Percentiles rank a stretch among this genome's conserved stretches.
Conservation (phyloP, 805 yeast species). For the Isabelozyma rhagii region DNA sequence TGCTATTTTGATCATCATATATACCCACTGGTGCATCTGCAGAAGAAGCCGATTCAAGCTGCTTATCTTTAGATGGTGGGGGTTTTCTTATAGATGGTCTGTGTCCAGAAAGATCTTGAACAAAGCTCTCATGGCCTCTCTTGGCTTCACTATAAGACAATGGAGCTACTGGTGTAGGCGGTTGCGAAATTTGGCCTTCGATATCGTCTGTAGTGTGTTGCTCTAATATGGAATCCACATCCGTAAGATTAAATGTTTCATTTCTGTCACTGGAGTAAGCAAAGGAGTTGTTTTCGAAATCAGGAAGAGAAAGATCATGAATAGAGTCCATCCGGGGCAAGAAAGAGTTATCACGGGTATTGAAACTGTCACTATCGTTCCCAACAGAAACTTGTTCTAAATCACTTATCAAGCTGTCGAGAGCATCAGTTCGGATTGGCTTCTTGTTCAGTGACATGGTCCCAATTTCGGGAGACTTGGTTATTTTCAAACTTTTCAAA, state of each 20-base stretch:
- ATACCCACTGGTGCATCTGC: conserved; percentile 30
- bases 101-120: conserved; percentile 21
- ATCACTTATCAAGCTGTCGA: conserved; percentile 38
- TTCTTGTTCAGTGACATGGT: conserved; percentile 3
- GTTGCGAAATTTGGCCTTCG: conserved; percentile 7
- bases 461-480: neutral
- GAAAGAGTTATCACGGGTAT: neutral
- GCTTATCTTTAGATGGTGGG: conserved; percentile 16
- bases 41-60: neutral
- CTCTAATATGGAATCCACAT: neutral
- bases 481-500: neutral
- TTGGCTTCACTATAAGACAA: conserved; percentile 17
- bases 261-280: conserved; percentile 8
- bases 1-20: conserved; percentile 13
- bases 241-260: neutral
- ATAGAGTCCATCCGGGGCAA: conserved; percentile 21
- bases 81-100: conserved; percentile 36
- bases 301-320: conserved; percentile 24
- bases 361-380: conserved; percentile 3
- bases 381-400: conserved; percentile 20
- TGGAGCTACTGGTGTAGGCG: conserved; percentile 23
- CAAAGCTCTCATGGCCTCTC: conserved; percentile 20
- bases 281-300: conserved; percentile 19
- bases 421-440: conserved; percentile 21
- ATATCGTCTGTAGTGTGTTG: neutral